These are phyloP conservation scores for Scutellaria barbata DNA, from an alignment of 257 asterid genomes.

Conservation along the genomic window DNA sequence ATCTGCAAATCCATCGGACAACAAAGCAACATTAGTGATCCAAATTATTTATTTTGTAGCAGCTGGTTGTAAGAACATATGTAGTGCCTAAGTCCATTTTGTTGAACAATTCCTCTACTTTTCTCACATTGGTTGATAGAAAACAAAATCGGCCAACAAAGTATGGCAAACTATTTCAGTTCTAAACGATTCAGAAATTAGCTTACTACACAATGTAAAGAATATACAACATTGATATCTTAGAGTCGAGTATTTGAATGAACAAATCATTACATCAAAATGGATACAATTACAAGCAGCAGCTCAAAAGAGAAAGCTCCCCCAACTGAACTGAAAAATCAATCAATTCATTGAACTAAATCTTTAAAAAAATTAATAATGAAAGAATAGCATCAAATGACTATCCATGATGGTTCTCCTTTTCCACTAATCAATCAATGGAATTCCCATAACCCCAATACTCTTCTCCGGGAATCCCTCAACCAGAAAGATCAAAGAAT, in stretches of 20 bases:
- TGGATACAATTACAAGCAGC: conserved; percentile 31
- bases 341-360: conserved; percentile 45
- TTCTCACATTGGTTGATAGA: conserved; percentile 40
- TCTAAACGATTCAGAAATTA: conserved; percentile 63
- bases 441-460: conserved; percentile 30
- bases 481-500: conserved; percentile 50
- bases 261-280: conserved; percentile 33
- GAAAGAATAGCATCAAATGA: conserved; percentile 14
- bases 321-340: conserved; percentile 40
- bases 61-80: conserved; percentile 64
- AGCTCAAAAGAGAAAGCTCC: conserved; percentile 24
- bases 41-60: conserved; percentile 32
- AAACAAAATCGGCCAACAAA: no score
- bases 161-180: conserved; percentile 62
- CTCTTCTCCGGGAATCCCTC: conserved; percentile 38
- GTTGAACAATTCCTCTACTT: conserved; percentile 67
- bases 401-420: conserved; percentile 35
- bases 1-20: no score
- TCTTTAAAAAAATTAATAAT: conserved; percentile 27
- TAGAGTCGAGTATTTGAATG: conserved; percentile 27
- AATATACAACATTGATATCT: conserved; percentile 19
- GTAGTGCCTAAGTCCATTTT: conserved; percentile 59
- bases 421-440: conserved; percentile 28
- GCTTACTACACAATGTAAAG: not conserved
- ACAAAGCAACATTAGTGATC: no score